Conservation (phyloP, 495 filamentous ascomycete species). For the Darksidea phi region DNA sequence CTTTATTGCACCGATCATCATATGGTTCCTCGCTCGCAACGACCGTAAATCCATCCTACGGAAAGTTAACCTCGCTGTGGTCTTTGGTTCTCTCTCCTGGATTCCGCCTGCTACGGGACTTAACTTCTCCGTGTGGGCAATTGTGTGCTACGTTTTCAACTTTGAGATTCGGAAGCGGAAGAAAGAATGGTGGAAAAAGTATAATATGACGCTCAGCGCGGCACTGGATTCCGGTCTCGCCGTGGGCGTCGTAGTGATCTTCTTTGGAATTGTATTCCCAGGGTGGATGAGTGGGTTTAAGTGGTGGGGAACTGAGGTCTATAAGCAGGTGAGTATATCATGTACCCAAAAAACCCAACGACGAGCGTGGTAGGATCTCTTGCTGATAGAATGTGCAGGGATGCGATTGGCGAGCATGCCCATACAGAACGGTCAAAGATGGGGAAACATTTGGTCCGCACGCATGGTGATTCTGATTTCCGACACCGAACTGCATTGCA, state of each 20-base stretch:
- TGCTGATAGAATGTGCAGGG: constrained; percentile 24
- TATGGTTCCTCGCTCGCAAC: constrained; percentile 62
- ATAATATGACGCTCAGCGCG: constrained; percentile 82
- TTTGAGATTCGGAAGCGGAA: constrained; percentile 65
- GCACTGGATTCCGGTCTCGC: constrained; percentile 80
- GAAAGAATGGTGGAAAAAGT: constrained; percentile 78
- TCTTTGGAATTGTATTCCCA: constrained; percentile 77
- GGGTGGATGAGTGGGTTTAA: constrained; percentile 52
- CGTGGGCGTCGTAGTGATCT: constrained; percentile 74
- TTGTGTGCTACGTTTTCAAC: constrained; percentile 82
- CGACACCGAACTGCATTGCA: neutral
- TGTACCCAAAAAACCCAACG: neutral
- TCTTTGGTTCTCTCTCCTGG: constrained; percentile 73
- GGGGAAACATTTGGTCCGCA: constrained; percentile 36
- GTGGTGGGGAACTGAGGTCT: constrained; percentile 43
- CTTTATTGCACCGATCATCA: constrained; percentile 62
- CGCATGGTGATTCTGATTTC: constrained; percentile 28
- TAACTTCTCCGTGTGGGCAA: constrained; percentile 78
- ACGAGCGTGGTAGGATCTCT: too few species aligned
- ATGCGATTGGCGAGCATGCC: constrained; percentile 40
- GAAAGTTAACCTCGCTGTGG: constrained; percentile 67
- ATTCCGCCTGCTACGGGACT: constrained; percentile 83
- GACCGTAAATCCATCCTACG: constrained; percentile 52
- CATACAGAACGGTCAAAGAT: constrained; percentile 31
- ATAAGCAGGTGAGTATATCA: constrained; percentile 36